Evolutionary conservation across 805 yeast species (phyloP).

Genomic region (Nakazawaea ishiwadae): DNA sequence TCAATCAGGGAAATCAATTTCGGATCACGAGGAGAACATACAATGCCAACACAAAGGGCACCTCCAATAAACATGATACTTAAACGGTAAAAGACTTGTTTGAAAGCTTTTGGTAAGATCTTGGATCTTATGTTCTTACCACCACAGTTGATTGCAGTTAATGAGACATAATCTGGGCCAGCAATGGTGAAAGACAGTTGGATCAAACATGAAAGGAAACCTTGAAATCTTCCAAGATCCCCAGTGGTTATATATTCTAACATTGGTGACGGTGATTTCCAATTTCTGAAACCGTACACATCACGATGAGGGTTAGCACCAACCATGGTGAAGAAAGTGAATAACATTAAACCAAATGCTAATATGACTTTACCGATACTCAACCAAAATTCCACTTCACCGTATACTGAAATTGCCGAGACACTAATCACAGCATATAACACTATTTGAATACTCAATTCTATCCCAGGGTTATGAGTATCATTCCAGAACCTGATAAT

Average conservation of each 20-base stretch:
- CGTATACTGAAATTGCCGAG: constrained; percentile 40
- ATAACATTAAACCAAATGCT: constrained; percentile 38
- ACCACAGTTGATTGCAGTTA: constrained; percentile 80
- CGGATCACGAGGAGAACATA: constrained; percentile 68
- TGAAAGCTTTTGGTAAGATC: constrained; percentile 73
- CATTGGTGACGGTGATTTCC: constrained; percentile 32
- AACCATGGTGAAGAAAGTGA: constrained; percentile 43
- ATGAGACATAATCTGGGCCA: constrained; percentile 82
- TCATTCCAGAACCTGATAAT: constrained; percentile 44
- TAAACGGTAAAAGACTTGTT: constrained; percentile 66
- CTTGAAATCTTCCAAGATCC: constrained; percentile 59
- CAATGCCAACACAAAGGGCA: constrained; percentile 71
- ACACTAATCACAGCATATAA: constrained; percentile 36
- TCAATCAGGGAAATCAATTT: constrained; percentile 51
- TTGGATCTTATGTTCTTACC: constrained; percentile 53
- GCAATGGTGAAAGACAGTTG: constrained; percentile 76
- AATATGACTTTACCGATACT: constrained; percentile 39
- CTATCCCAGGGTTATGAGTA: constrained; percentile 41
- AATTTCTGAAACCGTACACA: constrained; percentile 29
- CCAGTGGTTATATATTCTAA: constrained; percentile 49
- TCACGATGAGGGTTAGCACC: constrained; percentile 49
- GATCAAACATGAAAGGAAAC: constrained; percentile 63
- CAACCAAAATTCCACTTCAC: constrained; percentile 46
- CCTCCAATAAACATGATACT: constrained; percentile 68
- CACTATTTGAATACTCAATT: constrained; percentile 37